Base-by-base conservation (phyloP, 805 yeast genomes). In the Nakazawaea ambrosiae region DNA sequence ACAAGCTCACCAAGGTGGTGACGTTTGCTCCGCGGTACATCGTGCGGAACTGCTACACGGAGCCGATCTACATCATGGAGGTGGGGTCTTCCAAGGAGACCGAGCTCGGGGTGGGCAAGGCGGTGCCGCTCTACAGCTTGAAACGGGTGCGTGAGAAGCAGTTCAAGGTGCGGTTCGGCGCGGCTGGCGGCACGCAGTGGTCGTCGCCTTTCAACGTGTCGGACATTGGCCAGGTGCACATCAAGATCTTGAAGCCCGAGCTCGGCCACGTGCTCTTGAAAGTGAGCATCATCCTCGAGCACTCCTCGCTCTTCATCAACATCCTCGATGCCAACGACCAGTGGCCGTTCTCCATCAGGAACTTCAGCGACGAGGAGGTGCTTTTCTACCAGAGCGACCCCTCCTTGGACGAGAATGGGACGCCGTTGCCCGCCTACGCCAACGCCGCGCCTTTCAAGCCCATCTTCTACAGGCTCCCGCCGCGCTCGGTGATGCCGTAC, bases 261-360 rank as follows among this genome's bases (percentile, higher is more conserved):
- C 61, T 71, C 11, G 85, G 85, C 0, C 94, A 85, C 50, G 65
- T 71, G 19, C 63, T 92, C 27, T 58, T 88, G 24, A 78, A 83
- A 51, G 72, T 86, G 20, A 89, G 82, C 40, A 73, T 87, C 19
- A 54, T 81, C 25, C 64, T 87, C n/a, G 96, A 89, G 44, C 73
- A 76, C 31, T 88, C 95, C 0, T 76, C 96, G 0, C 63, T 94
- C 15, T 89, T 87, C 50, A 70, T 92, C 33, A 81, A 79, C 45
- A 56, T 90, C 26, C 72, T 71, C 29, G 78, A 78, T 51, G 92
- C 95, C 2, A 74, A 75, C 25, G 71, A 78, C 42, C 66, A 70
- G 41, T 92, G 99, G 99, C 99, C 98, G 10, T 92, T 64, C 54
- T 85, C 96, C 0, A 79, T 92, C 29, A 66, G 96, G 43, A 92